These are phyloP conservation scores for Tolypocladium endophyticum DNA, from an alignment of 2,329 filamentous ascomycete genomes.

Conservation along the genomic window DNA sequence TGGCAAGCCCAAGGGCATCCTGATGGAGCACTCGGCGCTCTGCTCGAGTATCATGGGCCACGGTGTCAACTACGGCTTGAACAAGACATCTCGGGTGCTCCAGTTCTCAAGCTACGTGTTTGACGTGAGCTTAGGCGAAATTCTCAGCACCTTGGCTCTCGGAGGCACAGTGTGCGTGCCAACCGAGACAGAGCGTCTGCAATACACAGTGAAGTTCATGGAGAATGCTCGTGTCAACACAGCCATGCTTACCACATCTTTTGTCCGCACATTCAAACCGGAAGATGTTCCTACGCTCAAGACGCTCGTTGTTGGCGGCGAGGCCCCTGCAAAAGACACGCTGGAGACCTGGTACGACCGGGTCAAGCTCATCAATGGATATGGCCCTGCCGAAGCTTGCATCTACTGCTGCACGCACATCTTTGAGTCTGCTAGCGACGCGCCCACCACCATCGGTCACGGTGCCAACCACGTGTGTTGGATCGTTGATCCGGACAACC, in stretches of 20 bases:
- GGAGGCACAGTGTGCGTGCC: slow-evolving; percentile 13
- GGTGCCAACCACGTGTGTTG: slow-evolving; percentile 6
- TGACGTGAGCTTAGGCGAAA: slow-evolving; percentile 29
- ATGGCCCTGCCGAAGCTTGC: slow-evolving; percentile 9
- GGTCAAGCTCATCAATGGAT: slow-evolving; percentile 6
- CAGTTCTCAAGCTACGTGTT: slow-evolving; percentile 41
- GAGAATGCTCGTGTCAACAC: background rate
- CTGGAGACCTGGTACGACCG: slow-evolving; percentile 7
- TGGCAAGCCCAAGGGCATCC: slow-evolving; percentile 15
- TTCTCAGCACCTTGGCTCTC: slow-evolving; percentile 9
- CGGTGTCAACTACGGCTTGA: slow-evolving; percentile 34
- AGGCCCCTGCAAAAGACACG: slow-evolving; percentile 3
- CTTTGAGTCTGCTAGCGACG: background rate
- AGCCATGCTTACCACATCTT: slow-evolving; percentile 1
- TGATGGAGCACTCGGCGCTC: slow-evolving; percentile 36
- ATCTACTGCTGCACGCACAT: slow-evolving; percentile 2
- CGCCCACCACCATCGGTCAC: slow-evolving; percentile 4
- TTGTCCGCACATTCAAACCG: slow-evolving; percentile 6
- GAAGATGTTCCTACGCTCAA: slow-evolving; percentile 5
- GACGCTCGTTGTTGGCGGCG: slow-evolving; percentile 6
- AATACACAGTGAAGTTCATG: background rate
- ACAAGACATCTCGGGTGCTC: slow-evolving; percentile 36
- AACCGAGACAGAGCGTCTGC: slow-evolving; percentile 7
- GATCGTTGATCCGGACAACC: slow-evolving; percentile 10
- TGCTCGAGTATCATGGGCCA: slow-evolving; percentile 39